These are phyloP conservation scores for Diaporthe caulivora DNA, from an alignment of 2,329 filamentous ascomycete genomes.

Conservation along the genomic window DNA sequence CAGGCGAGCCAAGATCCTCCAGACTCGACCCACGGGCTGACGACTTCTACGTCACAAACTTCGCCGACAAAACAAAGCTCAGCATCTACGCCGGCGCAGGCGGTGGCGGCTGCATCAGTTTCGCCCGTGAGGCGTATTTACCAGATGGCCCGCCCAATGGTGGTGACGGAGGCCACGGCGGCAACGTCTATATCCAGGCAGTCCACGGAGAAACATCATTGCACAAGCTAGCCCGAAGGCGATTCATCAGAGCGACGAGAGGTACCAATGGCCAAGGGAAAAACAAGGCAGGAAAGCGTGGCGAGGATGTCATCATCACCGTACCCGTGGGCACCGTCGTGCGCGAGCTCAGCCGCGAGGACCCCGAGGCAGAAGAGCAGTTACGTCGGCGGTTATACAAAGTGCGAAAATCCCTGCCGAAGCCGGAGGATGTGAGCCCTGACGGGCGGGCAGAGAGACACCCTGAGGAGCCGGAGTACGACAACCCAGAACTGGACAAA, in stretches of 20 bases:
- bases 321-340: constrained; percentile 95
- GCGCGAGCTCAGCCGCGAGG: constrained; percentile 81
- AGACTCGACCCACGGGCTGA: constrained; percentile 85
- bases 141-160: constrained; percentile 92
- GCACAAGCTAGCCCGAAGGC: constrained; percentile 86
- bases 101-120: constrained; percentile 94
- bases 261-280: constrained; percentile 86
- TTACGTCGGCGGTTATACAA: constrained; percentile 50
- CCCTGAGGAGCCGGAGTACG: constrained; percentile 54
- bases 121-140: constrained; percentile 90
- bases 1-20: constrained; percentile 54
- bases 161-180: constrained; percentile 91
- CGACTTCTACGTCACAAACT: constrained; percentile 85
- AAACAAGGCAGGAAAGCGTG: constrained; percentile 79
- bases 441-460: constrained; percentile 55
- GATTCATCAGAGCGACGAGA: constrained; percentile 79
- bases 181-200: constrained; percentile 94
- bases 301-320: constrained; percentile 87
- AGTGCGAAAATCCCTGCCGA: constrained; percentile 39
- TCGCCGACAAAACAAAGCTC: constrained; percentile 87
- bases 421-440: constrained; percentile 28
- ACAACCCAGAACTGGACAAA: constrained; percentile 71
- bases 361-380: constrained; percentile 79
- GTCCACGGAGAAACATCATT: constrained; percentile 91
- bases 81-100: constrained; percentile 83